Percentiles rank a stretch among this genome's conserved stretches.
phyloP scores from a whole-genome alignment of 2,329 filamentous ascomycete species.

The Tolypocladium guangdongense region DNA sequence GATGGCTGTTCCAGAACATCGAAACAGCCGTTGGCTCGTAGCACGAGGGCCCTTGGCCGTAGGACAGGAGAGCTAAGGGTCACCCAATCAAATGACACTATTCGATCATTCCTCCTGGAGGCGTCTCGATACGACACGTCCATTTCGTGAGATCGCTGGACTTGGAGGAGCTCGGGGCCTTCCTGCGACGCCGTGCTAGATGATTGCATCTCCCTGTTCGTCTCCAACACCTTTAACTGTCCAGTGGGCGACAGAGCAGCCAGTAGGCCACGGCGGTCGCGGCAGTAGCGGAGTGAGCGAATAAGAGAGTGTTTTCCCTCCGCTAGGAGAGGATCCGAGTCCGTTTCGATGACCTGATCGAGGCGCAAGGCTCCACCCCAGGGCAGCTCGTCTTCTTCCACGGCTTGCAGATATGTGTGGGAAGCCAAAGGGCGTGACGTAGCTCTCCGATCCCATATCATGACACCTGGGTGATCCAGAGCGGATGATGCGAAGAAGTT shows the following conservation, averaged over 20 bases:
- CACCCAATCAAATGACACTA: conserved; percentile 59
- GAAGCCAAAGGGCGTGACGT: conserved; percentile 41
- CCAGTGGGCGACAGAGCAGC: conserved; percentile 52
- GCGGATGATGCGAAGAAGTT: conserved; percentile 80
- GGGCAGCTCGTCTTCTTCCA: conserved; percentile 49
- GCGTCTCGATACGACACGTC: conserved; percentile 45
- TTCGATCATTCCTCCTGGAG: conserved; percentile 44
- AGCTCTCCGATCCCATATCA: conserved; percentile 69
- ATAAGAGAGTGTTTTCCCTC: conserved; percentile 51
- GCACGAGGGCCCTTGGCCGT: conserved; percentile 45
- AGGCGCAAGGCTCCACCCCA: conserved; percentile 52
- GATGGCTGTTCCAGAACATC: conserved; percentile 53
- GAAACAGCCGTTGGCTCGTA: conserved; percentile 49
- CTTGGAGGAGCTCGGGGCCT: conserved; percentile 48
- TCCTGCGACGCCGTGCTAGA: conserved; percentile 24
- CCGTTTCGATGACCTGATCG: conserved; percentile 44
- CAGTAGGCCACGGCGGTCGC: conserved; percentile 49
- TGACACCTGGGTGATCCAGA: conserved; percentile 61
- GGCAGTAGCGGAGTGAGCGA: conserved; percentile 50
- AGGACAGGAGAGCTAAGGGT: conserved; percentile 44
- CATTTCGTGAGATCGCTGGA: conserved; percentile 49
- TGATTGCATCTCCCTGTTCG: conserved; percentile 40
- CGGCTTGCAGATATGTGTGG: conserved; percentile 41
- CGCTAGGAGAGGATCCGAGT: conserved; percentile 34
- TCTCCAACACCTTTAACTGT: conserved; percentile 51